Evolutionary conservation across 371 early-diverging fungal genomes (phyloP), one percentile per base, ranked within the genome.

Genomic region (Fennellomyces sp.): DNA sequence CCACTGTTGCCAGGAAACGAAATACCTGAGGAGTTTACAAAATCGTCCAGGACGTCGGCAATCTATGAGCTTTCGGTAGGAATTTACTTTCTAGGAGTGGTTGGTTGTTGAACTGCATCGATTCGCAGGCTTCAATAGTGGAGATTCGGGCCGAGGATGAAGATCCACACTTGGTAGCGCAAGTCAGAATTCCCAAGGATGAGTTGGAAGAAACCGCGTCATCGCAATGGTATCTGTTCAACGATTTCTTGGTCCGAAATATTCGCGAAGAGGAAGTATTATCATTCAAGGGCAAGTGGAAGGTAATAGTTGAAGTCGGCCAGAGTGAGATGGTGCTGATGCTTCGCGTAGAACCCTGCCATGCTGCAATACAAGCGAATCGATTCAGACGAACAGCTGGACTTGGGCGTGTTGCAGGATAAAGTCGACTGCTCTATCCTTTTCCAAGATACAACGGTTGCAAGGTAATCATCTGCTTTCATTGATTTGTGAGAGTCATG

Each of bases 221-320:
- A 8, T 45, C 45, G 5, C 72, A 78, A 5, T 97, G 98, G 98
- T 85, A 90, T 62, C 66, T 94, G 4, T 95, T 97, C 68, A 97
- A 97, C 68, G 97, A 97, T 76, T 97, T 97, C 66, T 76, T 91
- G 54, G 97, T 96, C 0, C 88, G 91, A 52, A 80, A 83, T 8
- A 85, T 94, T 6, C 69, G 86, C 0, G 84, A 80, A 30, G 78
- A 80, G 21, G 91, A 94, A 60, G 93, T 88, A 0, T 66, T 83
- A 3, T 81, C 83, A 12, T 87, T 91, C 66, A 78, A 84, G 58
- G 81, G 84, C 26, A 70, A 68, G 41, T 96, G 97, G 96, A 93
- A 93, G 86, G 88, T 87, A 64, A 25, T 56, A 29, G 13, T 54
- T 26, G 45, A 30, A 13, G 23, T 15, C 13, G 23, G 66, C 36